Percentiles rank a stretch among this genome's conserved stretches.
Conservation (phyloP, 169 alveolate genomes). For the Cryptosporidium viatorum region DNA sequence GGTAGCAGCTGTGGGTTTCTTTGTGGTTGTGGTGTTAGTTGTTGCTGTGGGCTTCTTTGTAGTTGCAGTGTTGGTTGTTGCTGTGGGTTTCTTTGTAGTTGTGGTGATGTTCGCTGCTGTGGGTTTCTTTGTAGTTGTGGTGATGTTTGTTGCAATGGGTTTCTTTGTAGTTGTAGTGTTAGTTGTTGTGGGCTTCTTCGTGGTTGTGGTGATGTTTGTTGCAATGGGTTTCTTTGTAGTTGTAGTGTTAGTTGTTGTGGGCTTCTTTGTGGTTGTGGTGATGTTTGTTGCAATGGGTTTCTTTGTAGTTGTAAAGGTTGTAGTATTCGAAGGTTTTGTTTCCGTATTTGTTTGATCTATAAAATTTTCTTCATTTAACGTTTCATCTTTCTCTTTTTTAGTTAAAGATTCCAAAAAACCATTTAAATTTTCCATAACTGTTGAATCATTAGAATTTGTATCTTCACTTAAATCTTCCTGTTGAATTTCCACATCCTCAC, state of each 20-base stretch:
- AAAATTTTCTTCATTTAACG: too few species aligned
- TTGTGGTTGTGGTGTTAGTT: too few species aligned
- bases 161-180: too few species aligned
- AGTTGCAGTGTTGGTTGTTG: background rate
- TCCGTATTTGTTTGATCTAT: too few species aligned
- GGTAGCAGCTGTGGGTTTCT: too few species aligned
- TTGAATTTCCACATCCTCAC: background rate
- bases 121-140: background rate
- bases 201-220: background rate
- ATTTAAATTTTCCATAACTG: background rate
- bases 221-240: background rate
- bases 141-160: background rate
- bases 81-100: slow-evolving; percentile 4
- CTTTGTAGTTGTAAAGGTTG: too few species aligned
- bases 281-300: too few species aligned
- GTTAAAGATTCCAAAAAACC: background rate
- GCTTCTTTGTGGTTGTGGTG: too few species aligned
- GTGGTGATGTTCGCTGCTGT: background rate
- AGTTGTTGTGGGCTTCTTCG: too few species aligned
- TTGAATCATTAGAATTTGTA: background rate
- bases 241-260: background rate
- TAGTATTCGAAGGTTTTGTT: too few species aligned
- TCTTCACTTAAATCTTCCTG: background rate
- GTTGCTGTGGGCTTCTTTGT: background rate
- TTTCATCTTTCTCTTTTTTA: too few species aligned